Conservation (phyloP, 108 stramenopile species). For the Cyclotella choctawhatcheeana region DNA sequence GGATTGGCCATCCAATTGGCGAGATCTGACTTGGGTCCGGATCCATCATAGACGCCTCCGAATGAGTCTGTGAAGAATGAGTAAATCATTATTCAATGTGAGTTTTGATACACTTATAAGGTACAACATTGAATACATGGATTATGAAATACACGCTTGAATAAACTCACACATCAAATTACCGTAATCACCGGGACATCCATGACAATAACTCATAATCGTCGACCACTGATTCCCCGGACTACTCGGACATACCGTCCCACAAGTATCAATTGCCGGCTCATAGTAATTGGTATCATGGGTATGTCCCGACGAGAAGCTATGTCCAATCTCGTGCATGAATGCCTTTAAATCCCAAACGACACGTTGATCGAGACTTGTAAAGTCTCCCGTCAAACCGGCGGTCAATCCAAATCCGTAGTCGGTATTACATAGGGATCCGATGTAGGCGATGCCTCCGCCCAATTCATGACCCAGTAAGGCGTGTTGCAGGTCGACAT, state of each 20-base stretch:
- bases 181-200: conserved; percentile 16
- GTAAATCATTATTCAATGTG: no score
- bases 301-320: conserved; percentile 1
- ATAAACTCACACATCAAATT: no score
- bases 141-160: no score
- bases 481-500: conserved; percentile 39
- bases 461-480: conserved; percentile 28
- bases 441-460: conserved; percentile 38
- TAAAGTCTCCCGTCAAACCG: conserved; percentile 14
- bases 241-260: neutral
- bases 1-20: conserved; percentile 27
- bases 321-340: conserved; percentile 38
- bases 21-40: conserved; percentile 18
- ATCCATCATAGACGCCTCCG: conserved; percentile 31
- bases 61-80: no score
- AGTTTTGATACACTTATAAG: no score
- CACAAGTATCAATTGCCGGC: conserved; percentile 9
- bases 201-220: conserved; percentile 39
- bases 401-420: conserved; percentile 36
- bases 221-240: conserved; percentile 16
- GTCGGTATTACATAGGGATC: conserved; percentile 28
- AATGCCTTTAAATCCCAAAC: conserved; percentile 33
- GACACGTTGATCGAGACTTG: neutral
- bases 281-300: conserved; percentile 10
- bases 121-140: no score